These are phyloP conservation scores for Boletellus deceptivus DNA, from an alignment of 1,284 basidiomycete genomes.

Conservation along the genomic window DNA sequence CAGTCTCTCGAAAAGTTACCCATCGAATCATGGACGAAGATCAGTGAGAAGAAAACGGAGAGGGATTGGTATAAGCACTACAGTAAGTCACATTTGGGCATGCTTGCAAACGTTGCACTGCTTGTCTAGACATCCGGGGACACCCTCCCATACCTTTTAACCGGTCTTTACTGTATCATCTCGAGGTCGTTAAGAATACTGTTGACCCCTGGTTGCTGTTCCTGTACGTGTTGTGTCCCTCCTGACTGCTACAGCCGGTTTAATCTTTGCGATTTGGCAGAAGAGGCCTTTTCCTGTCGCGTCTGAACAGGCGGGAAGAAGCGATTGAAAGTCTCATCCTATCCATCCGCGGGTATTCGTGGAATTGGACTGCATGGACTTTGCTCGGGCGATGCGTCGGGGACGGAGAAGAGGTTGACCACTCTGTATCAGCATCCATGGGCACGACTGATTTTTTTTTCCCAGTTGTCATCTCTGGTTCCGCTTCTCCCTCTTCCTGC, in stretches of 20 bases:
- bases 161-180: constrained; percentile 55
- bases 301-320: constrained; percentile 76
- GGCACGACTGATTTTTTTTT: constrained; percentile 19
- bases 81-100: constrained; percentile 43
- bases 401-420: constrained; percentile 83
- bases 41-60: constrained; percentile 64
- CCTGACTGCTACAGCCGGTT: constrained; percentile 6
- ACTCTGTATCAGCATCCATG: neutral
- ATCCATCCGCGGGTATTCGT: constrained; percentile 81
- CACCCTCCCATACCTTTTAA: constrained; percentile 74
- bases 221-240: constrained; percentile 47
- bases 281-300: constrained; percentile 78
- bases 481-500: constrained; percentile 63
- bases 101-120: neutral
- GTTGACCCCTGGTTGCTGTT: constrained; percentile 86
- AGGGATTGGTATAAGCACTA: constrained; percentile 73
- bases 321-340: constrained; percentile 81
- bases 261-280: constrained; percentile 37
- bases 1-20: constrained; percentile 1
- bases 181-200: constrained; percentile 54
- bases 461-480: constrained; percentile 61
- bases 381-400: constrained; percentile 79
- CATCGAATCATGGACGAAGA: constrained; percentile 37
- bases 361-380: constrained; percentile 96
- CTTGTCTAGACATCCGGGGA: constrained; percentile 60